Conservation (phyloP, 2,329 filamentous ascomycete species). For the Fusarium sambucinum region DNA sequence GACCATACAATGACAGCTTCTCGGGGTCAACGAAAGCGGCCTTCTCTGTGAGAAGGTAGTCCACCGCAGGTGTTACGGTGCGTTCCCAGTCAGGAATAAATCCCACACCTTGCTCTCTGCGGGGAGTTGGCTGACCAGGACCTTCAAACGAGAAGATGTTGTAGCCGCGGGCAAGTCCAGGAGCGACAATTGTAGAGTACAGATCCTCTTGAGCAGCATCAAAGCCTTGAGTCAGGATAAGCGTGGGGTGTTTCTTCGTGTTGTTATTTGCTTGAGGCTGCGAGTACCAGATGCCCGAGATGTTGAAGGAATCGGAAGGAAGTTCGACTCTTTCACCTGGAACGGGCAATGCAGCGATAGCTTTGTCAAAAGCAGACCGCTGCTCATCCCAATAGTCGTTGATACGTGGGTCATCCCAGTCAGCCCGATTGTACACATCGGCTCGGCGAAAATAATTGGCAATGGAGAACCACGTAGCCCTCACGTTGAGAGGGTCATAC, state of each 20-base stretch:
- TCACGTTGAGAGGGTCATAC: slow-evolving; percentile 44
- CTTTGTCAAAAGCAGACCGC: slow-evolving; percentile 55
- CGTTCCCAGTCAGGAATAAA: slow-evolving; percentile 39
- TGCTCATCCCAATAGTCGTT: slow-evolving; percentile 54
- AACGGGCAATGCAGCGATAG: slow-evolving; percentile 51
- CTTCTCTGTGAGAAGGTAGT: slow-evolving; percentile 14
- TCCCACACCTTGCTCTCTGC: slow-evolving; percentile 19
- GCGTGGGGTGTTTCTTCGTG: not conserved
- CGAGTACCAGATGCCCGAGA: slow-evolving; percentile 54
- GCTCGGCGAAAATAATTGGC: slow-evolving; percentile 58
- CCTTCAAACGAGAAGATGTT: slow-evolving; percentile 30
- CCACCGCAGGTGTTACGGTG: slow-evolving; percentile 12
- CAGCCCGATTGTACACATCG: slow-evolving; percentile 57
- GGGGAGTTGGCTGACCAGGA: slow-evolving; percentile 27
- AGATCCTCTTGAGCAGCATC: slow-evolving; percentile 35
- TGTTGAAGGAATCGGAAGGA: slow-evolving; percentile 46
- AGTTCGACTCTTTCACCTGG: slow-evolving; percentile 54
- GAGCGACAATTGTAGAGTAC: slow-evolving; percentile 11
- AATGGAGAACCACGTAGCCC: slow-evolving; percentile 52
- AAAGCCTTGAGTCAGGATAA: slow-evolving; percentile 25
- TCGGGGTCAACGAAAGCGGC: slow-evolving; percentile 1
- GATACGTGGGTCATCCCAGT: slow-evolving; percentile 57
- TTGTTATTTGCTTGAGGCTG: slow-evolving; percentile 6
- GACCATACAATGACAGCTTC: not conserved
- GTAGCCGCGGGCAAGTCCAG: slow-evolving; percentile 22